Percentiles rank a stretch among this genome's conserved stretches.
phyloP scores from a whole-genome alignment of 495 filamentous ascomycete genomes.

The Parathielavia appendiculata region DNA sequence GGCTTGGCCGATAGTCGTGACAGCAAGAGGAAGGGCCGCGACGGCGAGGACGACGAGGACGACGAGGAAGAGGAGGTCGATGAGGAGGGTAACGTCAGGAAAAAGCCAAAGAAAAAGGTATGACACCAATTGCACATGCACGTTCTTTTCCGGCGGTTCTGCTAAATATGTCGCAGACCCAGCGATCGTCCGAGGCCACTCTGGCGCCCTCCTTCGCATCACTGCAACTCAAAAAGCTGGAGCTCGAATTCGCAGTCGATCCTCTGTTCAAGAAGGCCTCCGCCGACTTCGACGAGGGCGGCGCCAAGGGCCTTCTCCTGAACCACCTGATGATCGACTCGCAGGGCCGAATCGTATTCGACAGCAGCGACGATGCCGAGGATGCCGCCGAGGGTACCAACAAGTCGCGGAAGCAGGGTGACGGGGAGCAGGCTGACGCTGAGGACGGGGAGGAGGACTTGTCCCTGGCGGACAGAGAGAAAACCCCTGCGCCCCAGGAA shows the following conservation, averaged over 20 bases:
- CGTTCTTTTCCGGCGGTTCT: not conserved
- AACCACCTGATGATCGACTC: constrained; percentile 94
- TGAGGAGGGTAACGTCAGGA: constrained; percentile 67
- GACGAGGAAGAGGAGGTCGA: constrained; percentile 74
- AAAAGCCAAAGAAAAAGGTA: constrained; percentile 68
- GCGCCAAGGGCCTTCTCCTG: constrained; percentile 88
- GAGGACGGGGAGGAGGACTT: constrained; percentile 43
- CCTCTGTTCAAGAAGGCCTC: constrained; percentile 98
- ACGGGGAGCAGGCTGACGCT: constrained; percentile 46
- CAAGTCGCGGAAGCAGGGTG: constrained; percentile 39
- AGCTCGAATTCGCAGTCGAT: constrained; percentile 94
- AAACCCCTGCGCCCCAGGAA: constrained; percentile 26
- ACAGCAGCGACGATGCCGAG: constrained; percentile 87
- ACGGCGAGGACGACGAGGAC: constrained; percentile 63
- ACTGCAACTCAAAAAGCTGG: constrained; percentile 91
- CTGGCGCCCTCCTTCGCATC: constrained; percentile 82
- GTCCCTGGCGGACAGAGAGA: constrained; percentile 19
- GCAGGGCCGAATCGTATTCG: constrained; percentile 90
- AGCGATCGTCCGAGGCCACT: constrained; percentile 86
- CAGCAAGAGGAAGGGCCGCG: constrained; percentile 59
- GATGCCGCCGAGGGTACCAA: constrained; percentile 47
- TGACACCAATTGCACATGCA: not conserved
- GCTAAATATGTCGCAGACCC: constrained; percentile 29
- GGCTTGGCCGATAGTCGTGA: constrained; percentile 87
- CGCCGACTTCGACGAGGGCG: constrained; percentile 96